phyloP scores from a whole-genome alignment of 2,329 filamentous ascomycete genomes.

The Lachnellula arida region DNA sequence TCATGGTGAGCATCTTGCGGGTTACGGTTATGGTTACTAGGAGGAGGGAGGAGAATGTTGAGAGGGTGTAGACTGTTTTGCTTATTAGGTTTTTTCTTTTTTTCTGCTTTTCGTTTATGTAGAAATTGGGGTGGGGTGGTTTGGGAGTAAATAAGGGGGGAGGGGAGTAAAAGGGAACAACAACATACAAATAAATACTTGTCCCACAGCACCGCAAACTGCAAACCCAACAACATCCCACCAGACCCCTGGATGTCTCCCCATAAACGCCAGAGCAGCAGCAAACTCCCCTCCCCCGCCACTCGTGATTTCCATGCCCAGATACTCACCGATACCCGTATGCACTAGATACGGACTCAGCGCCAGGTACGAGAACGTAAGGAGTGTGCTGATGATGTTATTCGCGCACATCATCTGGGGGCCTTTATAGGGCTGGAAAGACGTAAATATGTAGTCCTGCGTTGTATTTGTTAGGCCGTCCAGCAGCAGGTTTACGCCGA shows the following conservation, averaged over 20 bases:
- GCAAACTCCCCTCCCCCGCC: conserved; percentile 69
- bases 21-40: conserved; percentile 97
- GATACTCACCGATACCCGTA: conserved; percentile 58
- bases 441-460: conserved; percentile 87
- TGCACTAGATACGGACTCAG: conserved; percentile 74
- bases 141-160: not conserved
- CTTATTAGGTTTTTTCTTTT: not conserved
- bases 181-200: conserved; percentile 83
- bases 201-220: conserved; percentile 83
- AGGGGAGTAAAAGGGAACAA: not conserved
- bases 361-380: conserved; percentile 74
- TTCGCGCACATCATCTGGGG: conserved; percentile 99
- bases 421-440: conserved; percentile 76
- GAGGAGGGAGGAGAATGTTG: conserved; percentile 85
- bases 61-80: conserved; percentile 75
- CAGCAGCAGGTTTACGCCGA: conserved; percentile 87
- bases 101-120: not conserved
- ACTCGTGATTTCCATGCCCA: conserved; percentile 58
- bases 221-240: conserved; percentile 88
- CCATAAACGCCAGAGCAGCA: conserved; percentile 77
- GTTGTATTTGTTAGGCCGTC: conserved; percentile 95
- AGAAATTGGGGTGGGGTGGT: not conserved
- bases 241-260: conserved; percentile 73
- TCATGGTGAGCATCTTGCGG: conserved; percentile 99
- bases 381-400: conserved; percentile 76